phyloP scores from a whole-genome alignment of 108 stramenopile species.

The Skeletonema grethae region DNA sequence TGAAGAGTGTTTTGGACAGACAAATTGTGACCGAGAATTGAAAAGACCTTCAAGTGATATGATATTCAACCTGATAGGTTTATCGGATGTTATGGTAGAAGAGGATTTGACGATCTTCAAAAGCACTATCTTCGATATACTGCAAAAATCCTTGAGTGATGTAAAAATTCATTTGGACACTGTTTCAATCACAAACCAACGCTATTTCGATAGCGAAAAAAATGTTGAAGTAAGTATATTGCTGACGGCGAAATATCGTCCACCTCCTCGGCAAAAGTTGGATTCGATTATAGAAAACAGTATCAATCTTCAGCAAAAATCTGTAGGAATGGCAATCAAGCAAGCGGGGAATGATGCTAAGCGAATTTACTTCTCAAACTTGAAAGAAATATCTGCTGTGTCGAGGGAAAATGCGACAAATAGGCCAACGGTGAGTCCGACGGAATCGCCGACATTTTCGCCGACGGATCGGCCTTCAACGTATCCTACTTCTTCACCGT shows the following conservation, averaged over 20 bases:
- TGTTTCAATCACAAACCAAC: not conserved
- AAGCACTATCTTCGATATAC: not conserved
- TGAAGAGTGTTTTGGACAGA: not conserved
- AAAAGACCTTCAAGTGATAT: not conserved
- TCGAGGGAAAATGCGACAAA: not conserved
- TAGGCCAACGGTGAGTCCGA: not conserved
- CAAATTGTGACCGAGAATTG: not conserved
- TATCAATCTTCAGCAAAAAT: conserved; percentile 3
- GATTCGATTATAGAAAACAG: not conserved
- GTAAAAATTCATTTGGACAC: not conserved
- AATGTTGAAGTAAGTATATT: not conserved
- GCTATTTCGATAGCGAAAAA: not conserved
- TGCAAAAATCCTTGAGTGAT: not conserved
- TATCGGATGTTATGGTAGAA: not conserved
- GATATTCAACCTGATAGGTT: not conserved
- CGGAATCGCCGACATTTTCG: not conserved
- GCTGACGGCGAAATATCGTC: conserved; percentile 4
- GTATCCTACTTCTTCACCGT: not conserved
- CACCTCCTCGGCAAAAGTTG: not conserved
- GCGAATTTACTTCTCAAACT: not conserved
- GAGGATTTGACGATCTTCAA: not conserved
- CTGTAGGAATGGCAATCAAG: not conserved
- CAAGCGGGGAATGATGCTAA: not conserved
- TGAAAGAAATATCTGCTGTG: not conserved
- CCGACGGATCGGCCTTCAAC: not conserved